Base-by-base conservation (phyloP, 768 basidiomycete genomes). In the Lyophyllum decastes region DNA sequence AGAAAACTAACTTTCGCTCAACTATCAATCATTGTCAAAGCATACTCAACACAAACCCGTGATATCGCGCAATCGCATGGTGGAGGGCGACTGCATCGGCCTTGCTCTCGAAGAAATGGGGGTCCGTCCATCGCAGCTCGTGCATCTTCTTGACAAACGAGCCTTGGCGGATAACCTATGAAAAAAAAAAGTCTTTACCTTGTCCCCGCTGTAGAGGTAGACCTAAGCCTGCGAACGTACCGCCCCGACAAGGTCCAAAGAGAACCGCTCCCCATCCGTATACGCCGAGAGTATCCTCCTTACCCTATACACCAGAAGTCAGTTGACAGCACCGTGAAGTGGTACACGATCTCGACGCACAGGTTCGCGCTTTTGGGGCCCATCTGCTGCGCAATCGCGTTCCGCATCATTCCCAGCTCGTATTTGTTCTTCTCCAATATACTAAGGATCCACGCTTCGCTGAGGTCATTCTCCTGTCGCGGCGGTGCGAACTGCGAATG, bases 1-100 rank as follows among this genome's bases (percentile, higher is more conserved):
- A 85, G 71, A 68, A 86, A 85, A 14, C 70, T 71, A 44, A n/a
- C n/a, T n/a, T n/a, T n/a, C n/a, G n/a, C n/a, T n/a, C n/a, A n/a
- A n/a, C n/a, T n/a, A n/a, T n/a, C n/a, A n/a, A n/a, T n/a, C n/a
- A n/a, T n/a, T n/a, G n/a, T n/a, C n/a, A n/a, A n/a, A n/a, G n/a
- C n/a, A n/a, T n/a, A n/a, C n/a, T 17, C 16, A 41, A 16, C 6
- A 58, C 61, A n/a, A 63, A 84, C 82, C 80, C 83, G 59, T 87
- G 86, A 64, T 87, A 87, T 61, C 86, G 72, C 8, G 81, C 76
- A 26, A 84, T 69, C 1, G 78, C 77, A 57, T 84, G 81, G 5
- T 78, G 72, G 9, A 87, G 68, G 4, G 78, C 76, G 8, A 70
- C 48, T 57, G 76, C 76, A 33, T 80, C 73, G 27, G 70, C 66